Base-by-base conservation (phyloP, 352 stramenopile genomes). In the Peronospora tabacina region DNA sequence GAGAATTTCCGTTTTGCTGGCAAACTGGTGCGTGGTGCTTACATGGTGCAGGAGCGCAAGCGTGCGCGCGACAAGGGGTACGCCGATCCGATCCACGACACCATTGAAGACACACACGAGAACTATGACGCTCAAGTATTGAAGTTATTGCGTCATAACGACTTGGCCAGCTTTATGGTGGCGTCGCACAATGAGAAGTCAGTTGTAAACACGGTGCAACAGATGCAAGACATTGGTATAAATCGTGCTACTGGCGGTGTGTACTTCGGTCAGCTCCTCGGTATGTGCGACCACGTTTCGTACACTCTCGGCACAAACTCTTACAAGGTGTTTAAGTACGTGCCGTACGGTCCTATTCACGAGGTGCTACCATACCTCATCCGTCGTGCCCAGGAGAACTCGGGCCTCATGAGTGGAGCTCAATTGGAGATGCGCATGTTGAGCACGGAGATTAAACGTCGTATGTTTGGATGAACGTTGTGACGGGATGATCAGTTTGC, bases 291-390 rank as follows among this genome's bases (percentile, higher is more conserved):
- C 73, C 87, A 98, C 67, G 72, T 99, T 12, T 97, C 88, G 32
- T 98, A 96, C 71, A 95, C 88, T 26, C 81, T 99, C 8, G 95
- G 94, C 30, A 68, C 65, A n/a, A 59, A 90, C 39, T 78, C 79
- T 13, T 98, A 96, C 68, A 89, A 89, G 61, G 92, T 92, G 32
- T 98, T 96, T 77, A 98, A 98, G 75, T 98, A 98, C 62, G 72
- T 99, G 29, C 96, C 96, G 20, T 99, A 98, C 67, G 96, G 96
- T 9, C 71, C 94, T 30, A 95, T 99, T 8, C 61, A 93, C 29
- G 87, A 98, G 61, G 94, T 98, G 24, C 81, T 99, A 55, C 96
- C 96, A 17, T 99, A 99, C 67, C 72, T 99, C 3, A 84, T 98
- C 43, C 89, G 96, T 19, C 86, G 96, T 42, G 95, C 95, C 4